phyloP scores from a whole-genome alignment of 2,329 filamentous ascomycete species.

The Fusarium albosuccineum region DNA sequence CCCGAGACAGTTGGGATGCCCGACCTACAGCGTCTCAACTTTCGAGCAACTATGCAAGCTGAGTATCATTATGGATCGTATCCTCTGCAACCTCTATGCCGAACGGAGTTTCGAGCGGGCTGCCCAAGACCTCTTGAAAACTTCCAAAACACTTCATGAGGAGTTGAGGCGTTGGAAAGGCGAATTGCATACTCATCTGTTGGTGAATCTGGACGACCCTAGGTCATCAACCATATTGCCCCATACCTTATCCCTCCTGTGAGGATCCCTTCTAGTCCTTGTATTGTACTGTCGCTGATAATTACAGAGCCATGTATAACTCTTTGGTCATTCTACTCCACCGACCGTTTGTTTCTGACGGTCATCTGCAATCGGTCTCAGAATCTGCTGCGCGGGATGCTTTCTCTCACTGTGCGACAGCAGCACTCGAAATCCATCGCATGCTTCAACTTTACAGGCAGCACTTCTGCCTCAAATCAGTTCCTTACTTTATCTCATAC shows the following conservation, averaged over 20 bases:
- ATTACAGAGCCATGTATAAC: conserved; percentile 56
- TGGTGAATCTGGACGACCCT: neutral
- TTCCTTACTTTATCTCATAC: conserved; percentile 66
- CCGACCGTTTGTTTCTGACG: conserved; percentile 64
- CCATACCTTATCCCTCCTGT: conserved; percentile 11
- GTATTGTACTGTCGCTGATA: rapidly evolving
- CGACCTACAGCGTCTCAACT: conserved; percentile 57
- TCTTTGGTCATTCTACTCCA: conserved; percentile 64
- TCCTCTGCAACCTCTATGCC: conserved; percentile 57
- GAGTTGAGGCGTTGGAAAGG: conserved; percentile 58
- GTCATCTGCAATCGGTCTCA: conserved; percentile 58
- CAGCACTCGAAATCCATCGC: conserved; percentile 58
- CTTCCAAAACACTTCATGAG: conserved; percentile 50
- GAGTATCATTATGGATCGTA: conserved; percentile 60
- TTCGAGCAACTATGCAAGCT: conserved; percentile 58
- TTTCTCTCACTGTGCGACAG: conserved; percentile 57
- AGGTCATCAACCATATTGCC: conserved; percentile 45
- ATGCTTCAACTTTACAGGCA: conserved; percentile 57
- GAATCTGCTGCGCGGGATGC: conserved; percentile 55
- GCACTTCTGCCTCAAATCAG: conserved; percentile 57
- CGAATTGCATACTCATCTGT: conserved; percentile 55
- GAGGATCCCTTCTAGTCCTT: conserved; percentile 8
- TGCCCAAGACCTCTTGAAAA: conserved; percentile 47
- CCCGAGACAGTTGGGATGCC: conserved; percentile 49
- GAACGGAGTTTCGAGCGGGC: conserved; percentile 51